Evolutionary conservation across 306 rosid genomes (phyloP).

Genomic region (Ziziphus jujuba): DNA sequence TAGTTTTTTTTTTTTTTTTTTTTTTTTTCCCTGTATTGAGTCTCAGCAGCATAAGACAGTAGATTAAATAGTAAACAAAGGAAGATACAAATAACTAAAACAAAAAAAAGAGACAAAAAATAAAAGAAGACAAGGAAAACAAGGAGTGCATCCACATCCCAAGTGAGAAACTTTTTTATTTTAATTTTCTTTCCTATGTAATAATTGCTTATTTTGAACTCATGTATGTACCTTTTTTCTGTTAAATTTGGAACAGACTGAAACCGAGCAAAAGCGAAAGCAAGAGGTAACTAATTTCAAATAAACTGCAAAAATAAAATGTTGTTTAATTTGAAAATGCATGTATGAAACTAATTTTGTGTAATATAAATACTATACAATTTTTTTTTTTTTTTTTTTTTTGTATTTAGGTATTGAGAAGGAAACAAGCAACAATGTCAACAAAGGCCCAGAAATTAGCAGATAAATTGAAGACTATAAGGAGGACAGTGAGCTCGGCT

Average conservation of each 20-base stretch:
- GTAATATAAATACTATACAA: neutral
- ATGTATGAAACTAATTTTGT: too few relatives aligned
- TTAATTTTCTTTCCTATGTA: neutral
- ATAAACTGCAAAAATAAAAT: neutral
- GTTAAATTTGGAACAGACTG: conserved; percentile 44
- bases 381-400: neutral
- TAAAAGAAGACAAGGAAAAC: too few relatives aligned
- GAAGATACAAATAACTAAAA: too few relatives aligned
- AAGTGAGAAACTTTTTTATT: neutral
- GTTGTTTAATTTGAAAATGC: too few relatives aligned
- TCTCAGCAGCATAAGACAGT: neutral
- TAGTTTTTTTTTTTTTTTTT: neutral
- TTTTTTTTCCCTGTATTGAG: neutral
- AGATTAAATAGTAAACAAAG: too few relatives aligned
- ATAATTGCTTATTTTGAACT: neutral
- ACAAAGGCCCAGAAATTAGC: conserved; percentile 40
- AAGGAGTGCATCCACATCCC: too few relatives aligned
- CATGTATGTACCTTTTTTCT: neutral
- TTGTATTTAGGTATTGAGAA: conserved; percentile 7
- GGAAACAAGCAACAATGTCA: conserved; percentile 34
- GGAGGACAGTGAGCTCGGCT: conserved; percentile 48
- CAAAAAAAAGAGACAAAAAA: too few relatives aligned
- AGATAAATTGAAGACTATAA: conserved; percentile 45
- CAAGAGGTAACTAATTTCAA: conserved; percentile 37
- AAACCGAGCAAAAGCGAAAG: conserved; percentile 46